Evolutionary conservation across 164 flowering plant genomes (phyloP).

Genomic region (Annona cherimola): DNA sequence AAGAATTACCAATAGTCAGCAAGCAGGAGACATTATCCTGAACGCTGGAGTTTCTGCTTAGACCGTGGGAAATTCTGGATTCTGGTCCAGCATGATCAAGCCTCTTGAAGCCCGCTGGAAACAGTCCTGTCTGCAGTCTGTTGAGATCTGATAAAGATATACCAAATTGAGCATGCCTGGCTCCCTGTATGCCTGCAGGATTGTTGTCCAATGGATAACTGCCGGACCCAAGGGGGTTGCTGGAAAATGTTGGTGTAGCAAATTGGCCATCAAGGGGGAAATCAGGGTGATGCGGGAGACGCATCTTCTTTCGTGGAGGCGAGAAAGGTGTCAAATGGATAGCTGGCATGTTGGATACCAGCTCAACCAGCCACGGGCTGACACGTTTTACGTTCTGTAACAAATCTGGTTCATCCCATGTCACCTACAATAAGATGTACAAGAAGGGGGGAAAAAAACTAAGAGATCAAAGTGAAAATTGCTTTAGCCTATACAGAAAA

Average conservation of each 20-base stretch:
- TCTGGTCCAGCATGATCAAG: constrained; percentile 24
- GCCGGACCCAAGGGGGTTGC: constrained; percentile 56
- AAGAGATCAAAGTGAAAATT: neutral
- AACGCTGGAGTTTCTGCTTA: constrained; percentile 19
- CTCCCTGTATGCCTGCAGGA: constrained; percentile 99
- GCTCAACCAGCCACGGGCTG: constrained; percentile 95
- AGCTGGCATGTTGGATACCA: constrained; percentile 73
- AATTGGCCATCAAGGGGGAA: constrained; percentile 52
- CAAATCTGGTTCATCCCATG: constrained; percentile 97
- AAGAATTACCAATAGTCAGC: constrained; percentile 64
- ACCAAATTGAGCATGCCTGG: constrained; percentile 97
- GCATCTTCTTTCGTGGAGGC: constrained; percentile 71
- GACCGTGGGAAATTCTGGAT: constrained; percentile 29
- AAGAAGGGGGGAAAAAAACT: neutral
- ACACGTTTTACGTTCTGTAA: constrained; percentile 89
- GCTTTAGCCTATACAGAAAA: neutral
- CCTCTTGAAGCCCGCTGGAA: constrained; percentile 40
- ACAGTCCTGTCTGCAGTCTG: constrained; percentile 53
- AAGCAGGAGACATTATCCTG: constrained; percentile 63
- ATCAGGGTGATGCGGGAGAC: constrained; percentile 58
- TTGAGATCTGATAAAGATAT: constrained; percentile 58
- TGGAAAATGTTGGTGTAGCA: constrained; percentile 43
- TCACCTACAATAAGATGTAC: constrained; percentile 47
- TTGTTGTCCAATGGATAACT: constrained; percentile 58
- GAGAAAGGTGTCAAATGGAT: constrained; percentile 74